These are phyloP conservation scores for Astrocystis sublimbata DNA, from an alignment of 495 filamentous ascomycete species.

Conservation along the genomic window DNA sequence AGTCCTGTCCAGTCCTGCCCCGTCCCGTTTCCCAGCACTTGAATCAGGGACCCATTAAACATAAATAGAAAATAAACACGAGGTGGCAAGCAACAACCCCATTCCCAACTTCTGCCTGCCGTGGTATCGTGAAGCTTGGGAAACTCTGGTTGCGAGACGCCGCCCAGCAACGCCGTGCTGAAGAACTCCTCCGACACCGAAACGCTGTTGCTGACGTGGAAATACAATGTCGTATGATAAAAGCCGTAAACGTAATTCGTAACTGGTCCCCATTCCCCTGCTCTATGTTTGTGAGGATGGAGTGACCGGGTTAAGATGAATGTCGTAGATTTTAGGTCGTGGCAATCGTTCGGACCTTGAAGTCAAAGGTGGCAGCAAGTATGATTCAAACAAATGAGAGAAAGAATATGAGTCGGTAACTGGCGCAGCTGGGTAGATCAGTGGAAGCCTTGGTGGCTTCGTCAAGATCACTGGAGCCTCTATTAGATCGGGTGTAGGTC, in stretches of 20 bases:
- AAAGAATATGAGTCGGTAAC: slow-evolving; percentile 19
- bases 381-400: slow-evolving; percentile 35
- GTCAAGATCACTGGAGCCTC: not conserved
- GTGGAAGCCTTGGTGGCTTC: not conserved
- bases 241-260: slow-evolving; percentile 20
- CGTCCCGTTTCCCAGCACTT: not conserved
- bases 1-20: not conserved
- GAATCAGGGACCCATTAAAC: slow-evolving; percentile 5
- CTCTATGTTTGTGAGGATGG: slow-evolving; percentile 11
- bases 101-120: not conserved
- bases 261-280: slow-evolving; percentile 3
- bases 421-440: slow-evolving; percentile 3
- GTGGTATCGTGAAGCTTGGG: slow-evolving; percentile 15
- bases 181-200: slow-evolving; percentile 32
- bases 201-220: slow-evolving; percentile 14
- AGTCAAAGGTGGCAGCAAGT: slow-evolving; percentile 3
- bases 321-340: slow-evolving; percentile 18
- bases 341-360: slow-evolving; percentile 13
- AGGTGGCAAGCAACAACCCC: slow-evolving; percentile 3
- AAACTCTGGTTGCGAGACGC: slow-evolving; percentile 28
- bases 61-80: not conserved
- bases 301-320: not conserved
- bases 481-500: not conserved
- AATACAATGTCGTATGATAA: slow-evolving; percentile 5
- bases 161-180: slow-evolving; percentile 37